These are phyloP conservation scores for Camellia oleifera DNA, from an alignment of 179 eudicot genomes.

Conservation along the genomic window DNA sequence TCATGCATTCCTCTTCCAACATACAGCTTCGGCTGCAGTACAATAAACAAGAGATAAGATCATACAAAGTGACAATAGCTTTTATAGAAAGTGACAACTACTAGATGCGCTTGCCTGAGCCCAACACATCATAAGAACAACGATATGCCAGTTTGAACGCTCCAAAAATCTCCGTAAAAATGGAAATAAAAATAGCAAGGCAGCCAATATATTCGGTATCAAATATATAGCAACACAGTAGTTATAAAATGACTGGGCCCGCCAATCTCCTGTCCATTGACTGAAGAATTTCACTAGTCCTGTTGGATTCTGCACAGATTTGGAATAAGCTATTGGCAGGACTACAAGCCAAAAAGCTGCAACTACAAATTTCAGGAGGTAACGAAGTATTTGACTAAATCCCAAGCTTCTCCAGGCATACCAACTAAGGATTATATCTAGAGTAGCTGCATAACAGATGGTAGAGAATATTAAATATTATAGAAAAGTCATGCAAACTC, in stretches of 20 bases:
- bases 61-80: constrained; percentile 10
- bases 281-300: constrained; percentile 71
- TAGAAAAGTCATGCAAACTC: neutral
- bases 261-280: constrained; percentile 62
- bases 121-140: constrained; percentile 88
- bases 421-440: constrained; percentile 86
- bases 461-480: neutral
- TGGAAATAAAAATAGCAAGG: constrained; percentile 72
- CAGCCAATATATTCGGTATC: constrained; percentile 74
- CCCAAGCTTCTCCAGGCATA: constrained; percentile 94
- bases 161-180: constrained; percentile 67
- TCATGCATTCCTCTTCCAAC: constrained; percentile 99
- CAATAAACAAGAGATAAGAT: constrained; percentile 15
- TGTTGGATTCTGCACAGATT: constrained; percentile 56
- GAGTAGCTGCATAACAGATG: constrained; percentile 53
- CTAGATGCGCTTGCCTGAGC: constrained; percentile 68
- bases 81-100: constrained; percentile 11
- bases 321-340: constrained; percentile 74
- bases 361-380: constrained; percentile 66
- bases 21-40: constrained; percentile 90
- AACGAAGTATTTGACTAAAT: constrained; percentile 75
- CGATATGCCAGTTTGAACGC: constrained; percentile 73
- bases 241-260: constrained; percentile 51
- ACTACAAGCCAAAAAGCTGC: constrained; percentile 90
- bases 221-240: constrained; percentile 73